A percentile compares a stretch with the other conserved stretches of the same genome.
Evolutionary conservation across 2,329 filamentous ascomycete genomes (phyloP).

Genomic region (Colletotrichum noveboracense): DNA sequence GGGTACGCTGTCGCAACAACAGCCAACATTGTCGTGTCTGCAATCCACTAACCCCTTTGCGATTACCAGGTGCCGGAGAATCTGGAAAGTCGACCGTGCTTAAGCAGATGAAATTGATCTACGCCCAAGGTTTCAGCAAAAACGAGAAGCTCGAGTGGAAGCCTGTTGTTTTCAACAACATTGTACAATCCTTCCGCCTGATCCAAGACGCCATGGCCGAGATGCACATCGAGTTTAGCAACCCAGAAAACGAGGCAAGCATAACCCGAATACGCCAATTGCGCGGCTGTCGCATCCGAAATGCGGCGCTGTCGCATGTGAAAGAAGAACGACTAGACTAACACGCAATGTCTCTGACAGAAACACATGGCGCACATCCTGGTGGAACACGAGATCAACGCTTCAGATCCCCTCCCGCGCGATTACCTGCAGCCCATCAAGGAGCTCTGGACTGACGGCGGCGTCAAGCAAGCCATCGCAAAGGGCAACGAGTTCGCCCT

Average conservation of each 20-base stretch:
- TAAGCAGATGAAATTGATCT: slow-evolving; percentile 99
- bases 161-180: slow-evolving; percentile 93
- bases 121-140: slow-evolving; percentile 88
- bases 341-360: slow-evolving; percentile 48
- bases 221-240: slow-evolving; percentile 79
- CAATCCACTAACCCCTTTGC: background rate
- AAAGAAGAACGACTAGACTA: slow-evolving; percentile 26
- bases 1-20: slow-evolving; percentile 60
- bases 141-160: slow-evolving; percentile 93
- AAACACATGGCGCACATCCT: slow-evolving; percentile 79
- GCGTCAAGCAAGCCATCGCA: slow-evolving; percentile 85
- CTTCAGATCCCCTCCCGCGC: slow-evolving; percentile 79
- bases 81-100: slow-evolving; percentile 92
- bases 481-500: slow-evolving; percentile 97
- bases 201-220: slow-evolving; percentile 92
- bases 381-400: slow-evolving; percentile 80
- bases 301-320: background rate
- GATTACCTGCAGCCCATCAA: slow-evolving; percentile 84
- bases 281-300: background rate
- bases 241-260: slow-evolving; percentile 79
- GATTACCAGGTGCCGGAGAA: slow-evolving; percentile 80
- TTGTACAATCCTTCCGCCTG: slow-evolving; percentile 89
- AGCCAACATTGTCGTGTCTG: background rate
- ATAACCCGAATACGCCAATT: slow-evolving; percentile 22
- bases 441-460: slow-evolving; percentile 80